Conservation (phyloP, 2,329 filamentous ascomycete species). For the Thelonectria discophora region DNA sequence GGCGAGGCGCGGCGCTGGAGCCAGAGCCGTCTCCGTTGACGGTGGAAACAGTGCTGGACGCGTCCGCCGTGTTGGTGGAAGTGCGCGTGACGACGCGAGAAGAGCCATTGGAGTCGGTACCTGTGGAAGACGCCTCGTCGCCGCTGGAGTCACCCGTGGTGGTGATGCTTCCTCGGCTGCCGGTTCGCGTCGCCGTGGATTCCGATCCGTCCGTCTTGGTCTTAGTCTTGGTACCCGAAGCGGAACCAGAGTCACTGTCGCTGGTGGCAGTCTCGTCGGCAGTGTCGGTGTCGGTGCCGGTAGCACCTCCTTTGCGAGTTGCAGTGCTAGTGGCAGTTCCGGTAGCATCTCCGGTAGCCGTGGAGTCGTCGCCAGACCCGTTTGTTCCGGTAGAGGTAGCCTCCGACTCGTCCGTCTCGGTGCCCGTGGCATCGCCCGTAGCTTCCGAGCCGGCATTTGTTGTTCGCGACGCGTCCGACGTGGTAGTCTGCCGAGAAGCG, state of each 20-base stretch:
- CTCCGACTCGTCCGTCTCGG: not conserved
- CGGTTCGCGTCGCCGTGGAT: not conserved
- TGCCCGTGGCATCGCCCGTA: not conserved
- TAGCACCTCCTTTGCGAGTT: not conserved
- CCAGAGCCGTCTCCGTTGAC: constrained; percentile 20
- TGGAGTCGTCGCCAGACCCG: not conserved
- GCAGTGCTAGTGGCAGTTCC: constrained; percentile 4
- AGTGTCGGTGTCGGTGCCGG: not conserved
- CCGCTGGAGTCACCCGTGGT: not conserved
- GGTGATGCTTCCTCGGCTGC: not conserved
- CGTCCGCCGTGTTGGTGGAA: constrained; percentile 19
- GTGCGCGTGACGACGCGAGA: constrained; percentile 35
- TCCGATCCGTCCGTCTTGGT: not conserved
- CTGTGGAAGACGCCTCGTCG: not conserved
- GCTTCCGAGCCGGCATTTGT: not conserved
- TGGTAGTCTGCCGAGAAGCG: not conserved
- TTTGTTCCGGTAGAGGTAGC: not conserved
- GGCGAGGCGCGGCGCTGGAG: constrained; percentile 28
- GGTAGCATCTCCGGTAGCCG: constrained; percentile 1
- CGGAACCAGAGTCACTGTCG: not conserved
- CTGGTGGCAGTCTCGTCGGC: constrained; percentile 1
- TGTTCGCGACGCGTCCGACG: not conserved
- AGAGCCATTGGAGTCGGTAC: constrained; percentile 1
- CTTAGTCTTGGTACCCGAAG: not conserved
- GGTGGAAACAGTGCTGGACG: constrained; percentile 25